phyloP scores from a whole-genome alignment of 768 basidiomycete species.

The Mycena maculata region DNA sequence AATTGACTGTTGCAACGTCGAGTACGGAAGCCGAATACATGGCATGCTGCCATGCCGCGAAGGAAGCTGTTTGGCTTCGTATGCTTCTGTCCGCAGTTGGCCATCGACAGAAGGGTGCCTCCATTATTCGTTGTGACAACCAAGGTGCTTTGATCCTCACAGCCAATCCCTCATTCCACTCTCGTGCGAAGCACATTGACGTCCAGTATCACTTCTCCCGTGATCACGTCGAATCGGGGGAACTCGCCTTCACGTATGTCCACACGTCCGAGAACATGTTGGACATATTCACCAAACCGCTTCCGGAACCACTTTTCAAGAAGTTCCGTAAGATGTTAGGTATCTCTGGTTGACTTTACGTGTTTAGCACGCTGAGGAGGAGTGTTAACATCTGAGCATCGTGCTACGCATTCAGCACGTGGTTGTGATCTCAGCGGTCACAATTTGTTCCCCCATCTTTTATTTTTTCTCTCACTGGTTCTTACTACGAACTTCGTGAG shows the following conservation, averaged over 20 bases:
- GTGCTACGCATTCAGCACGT: neutral
- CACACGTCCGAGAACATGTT: slow-evolving; percentile 45
- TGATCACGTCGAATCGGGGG: slow-evolving; percentile 39
- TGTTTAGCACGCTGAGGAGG: slow-evolving; percentile 6
- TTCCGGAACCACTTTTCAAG: slow-evolving; percentile 24
- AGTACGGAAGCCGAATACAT: too few relatives aligned
- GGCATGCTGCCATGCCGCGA: too few relatives aligned
- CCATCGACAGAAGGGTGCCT: neutral
- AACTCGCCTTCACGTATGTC: slow-evolving; percentile 40
- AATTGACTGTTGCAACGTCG: too few relatives aligned
- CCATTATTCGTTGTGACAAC: slow-evolving; percentile 38
- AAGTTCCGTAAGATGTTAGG: slow-evolving; percentile 16
- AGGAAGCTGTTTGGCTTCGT: too few relatives aligned
- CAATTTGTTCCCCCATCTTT: too few relatives aligned
- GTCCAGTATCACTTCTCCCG: too few relatives aligned
- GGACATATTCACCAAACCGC: slow-evolving; percentile 52
- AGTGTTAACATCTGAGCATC: neutral
- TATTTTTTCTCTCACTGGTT: too few relatives aligned
- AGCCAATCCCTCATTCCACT: slow-evolving; percentile 35
- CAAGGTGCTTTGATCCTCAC: slow-evolving; percentile 38
- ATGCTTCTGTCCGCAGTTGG: slow-evolving; percentile 3
- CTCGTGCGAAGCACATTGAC: too few relatives aligned
- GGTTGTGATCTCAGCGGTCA: too few relatives aligned
- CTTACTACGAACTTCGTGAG: too few relatives aligned
- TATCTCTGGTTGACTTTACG: slow-evolving; percentile 23